Conservation (phyloP, 495 filamentous ascomycete genomes). For the Penicillium cataractarum region DNA sequence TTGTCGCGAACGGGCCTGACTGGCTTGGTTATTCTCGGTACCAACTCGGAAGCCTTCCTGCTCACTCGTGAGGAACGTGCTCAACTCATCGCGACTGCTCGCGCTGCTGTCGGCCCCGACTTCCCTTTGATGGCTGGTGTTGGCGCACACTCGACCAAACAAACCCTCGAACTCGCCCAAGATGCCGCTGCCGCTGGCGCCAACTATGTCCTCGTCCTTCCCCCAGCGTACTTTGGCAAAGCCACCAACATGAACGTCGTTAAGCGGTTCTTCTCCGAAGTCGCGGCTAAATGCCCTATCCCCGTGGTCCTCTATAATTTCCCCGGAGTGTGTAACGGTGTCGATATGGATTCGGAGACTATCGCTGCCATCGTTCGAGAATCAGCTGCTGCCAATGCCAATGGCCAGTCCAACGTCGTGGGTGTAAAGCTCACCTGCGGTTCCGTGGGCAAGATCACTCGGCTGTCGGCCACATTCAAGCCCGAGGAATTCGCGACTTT, state of each 20-base stretch:
- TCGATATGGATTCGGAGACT: conserved; percentile 67
- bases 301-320: conserved; percentile 74
- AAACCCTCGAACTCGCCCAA: conserved; percentile 59
- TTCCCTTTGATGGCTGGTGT: conserved; percentile 67
- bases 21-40: conserved; percentile 64
- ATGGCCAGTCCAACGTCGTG: conserved; percentile 56
- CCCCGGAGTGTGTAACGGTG: conserved; percentile 70
- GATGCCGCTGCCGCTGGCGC: conserved; percentile 63
- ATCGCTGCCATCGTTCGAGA: conserved; percentile 54
- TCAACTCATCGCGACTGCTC: conserved; percentile 54
- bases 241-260: conserved; percentile 60
- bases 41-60: conserved; percentile 68
- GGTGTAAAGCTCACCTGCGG: conserved; percentile 75
- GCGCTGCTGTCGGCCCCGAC: conserved; percentile 50
- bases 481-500: conserved; percentile 63
- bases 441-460: conserved; percentile 67
- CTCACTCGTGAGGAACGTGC: conserved; percentile 63
- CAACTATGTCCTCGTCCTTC: conserved; percentile 63
- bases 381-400: conserved; percentile 45
- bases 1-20: conserved; percentile 57
- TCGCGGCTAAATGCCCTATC: conserved; percentile 53
- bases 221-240: conserved; percentile 67
- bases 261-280: conserved; percentile 61
- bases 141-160: conserved; percentile 65
- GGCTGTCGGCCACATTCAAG: conserved; percentile 57